Percentiles rank a stretch among this genome's conserved stretches.
phyloP scores from a whole-genome alignment of 2,329 filamentous ascomycete genomes.

The Trichoderma cornu-damae region DNA sequence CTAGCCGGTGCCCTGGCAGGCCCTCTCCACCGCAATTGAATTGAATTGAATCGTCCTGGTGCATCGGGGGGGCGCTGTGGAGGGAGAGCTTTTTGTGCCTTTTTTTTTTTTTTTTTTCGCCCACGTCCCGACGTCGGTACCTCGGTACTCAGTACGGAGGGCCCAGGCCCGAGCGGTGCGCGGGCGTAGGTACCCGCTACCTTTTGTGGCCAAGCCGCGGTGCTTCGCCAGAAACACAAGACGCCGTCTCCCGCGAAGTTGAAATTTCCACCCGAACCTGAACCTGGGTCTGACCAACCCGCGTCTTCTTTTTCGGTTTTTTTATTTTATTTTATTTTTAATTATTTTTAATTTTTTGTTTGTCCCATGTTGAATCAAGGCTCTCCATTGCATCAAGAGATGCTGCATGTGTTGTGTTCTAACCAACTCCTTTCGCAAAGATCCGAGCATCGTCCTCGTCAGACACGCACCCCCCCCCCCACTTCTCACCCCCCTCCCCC shows the following conservation, averaged over 20 bases:
- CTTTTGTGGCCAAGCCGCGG: too few relatives aligned
- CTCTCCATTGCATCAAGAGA: too few relatives aligned
- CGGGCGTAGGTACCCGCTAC: background rate
- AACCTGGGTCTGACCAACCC: too few relatives aligned
- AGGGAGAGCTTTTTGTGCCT: too few relatives aligned
- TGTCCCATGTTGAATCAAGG: background rate
- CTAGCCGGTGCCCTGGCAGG: constrained; percentile 15
- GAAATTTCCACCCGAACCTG: background rate
- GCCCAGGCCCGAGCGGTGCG: background rate
- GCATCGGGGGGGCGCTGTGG: constrained; percentile 16
- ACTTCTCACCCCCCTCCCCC: background rate
- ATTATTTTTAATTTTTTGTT: too few relatives aligned
- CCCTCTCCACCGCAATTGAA: constrained; percentile 17
- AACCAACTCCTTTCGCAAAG: constrained; percentile 12
- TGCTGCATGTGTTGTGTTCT: constrained; percentile 4
- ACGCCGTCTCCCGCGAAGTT: background rate
- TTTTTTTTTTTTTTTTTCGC: constrained; percentile 1
- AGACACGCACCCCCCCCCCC: background rate
- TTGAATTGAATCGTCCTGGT: background rate
- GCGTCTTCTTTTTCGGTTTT: background rate
- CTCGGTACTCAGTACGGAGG: constrained; percentile 8
- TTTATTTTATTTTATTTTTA: too few relatives aligned
- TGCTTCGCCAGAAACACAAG: too few relatives aligned
- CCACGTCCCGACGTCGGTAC: constrained; percentile 14
- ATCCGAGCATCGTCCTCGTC: background rate